A percentile compares a stretch with the other conserved stretches of the same genome.
Evolutionary conservation across 495 filamentous ascomycete genomes (phyloP).

Genomic region (Aspergillus heteromorphus): DNA sequence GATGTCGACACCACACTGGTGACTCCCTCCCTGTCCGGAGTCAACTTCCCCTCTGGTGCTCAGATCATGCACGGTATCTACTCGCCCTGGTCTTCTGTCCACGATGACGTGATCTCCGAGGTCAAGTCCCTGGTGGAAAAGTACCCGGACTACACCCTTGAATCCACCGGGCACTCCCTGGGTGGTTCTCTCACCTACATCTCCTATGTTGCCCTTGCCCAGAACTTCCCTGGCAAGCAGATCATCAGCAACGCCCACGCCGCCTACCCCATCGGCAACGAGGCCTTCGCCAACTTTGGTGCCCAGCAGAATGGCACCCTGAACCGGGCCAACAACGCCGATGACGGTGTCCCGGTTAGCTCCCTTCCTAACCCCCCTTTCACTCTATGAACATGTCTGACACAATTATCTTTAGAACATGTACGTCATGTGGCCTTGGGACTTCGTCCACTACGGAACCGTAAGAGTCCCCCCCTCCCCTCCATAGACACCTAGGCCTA

Average conservation of each 20-base stretch:
- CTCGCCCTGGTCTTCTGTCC: conserved; percentile 27
- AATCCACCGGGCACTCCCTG: conserved; percentile 31
- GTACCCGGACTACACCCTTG: conserved; percentile 27
- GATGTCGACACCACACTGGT: conserved; percentile 32
- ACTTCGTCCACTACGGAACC: conserved; percentile 27
- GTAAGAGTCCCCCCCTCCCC: conserved; percentile 11
- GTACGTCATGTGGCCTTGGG: conserved; percentile 23
- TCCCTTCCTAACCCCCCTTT: not conserved
- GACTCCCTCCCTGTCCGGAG: conserved; percentile 22
- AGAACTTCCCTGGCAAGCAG: conserved; percentile 27
- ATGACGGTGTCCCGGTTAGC: conserved; percentile 29
- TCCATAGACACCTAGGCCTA: not conserved
- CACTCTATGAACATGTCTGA: not conserved
- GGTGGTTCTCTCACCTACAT: conserved; percentile 31
- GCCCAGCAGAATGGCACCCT: conserved; percentile 22
- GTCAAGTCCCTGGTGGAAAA: conserved; percentile 22
- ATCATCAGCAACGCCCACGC: conserved; percentile 30
- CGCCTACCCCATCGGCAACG: conserved; percentile 32
- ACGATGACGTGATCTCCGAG: conserved; percentile 26
- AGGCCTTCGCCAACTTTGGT: conserved; percentile 27
- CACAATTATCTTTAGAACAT: conserved; percentile 22
- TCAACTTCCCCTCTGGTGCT: conserved; percentile 25
- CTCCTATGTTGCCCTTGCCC: conserved; percentile 27
- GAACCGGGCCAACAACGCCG: conserved; percentile 26
- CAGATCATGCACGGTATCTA: conserved; percentile 28